These are phyloP conservation scores for Pilasporangium apinafurcum DNA, from an alignment of 352 stramenopile genomes.

Conservation along the genomic window DNA sequence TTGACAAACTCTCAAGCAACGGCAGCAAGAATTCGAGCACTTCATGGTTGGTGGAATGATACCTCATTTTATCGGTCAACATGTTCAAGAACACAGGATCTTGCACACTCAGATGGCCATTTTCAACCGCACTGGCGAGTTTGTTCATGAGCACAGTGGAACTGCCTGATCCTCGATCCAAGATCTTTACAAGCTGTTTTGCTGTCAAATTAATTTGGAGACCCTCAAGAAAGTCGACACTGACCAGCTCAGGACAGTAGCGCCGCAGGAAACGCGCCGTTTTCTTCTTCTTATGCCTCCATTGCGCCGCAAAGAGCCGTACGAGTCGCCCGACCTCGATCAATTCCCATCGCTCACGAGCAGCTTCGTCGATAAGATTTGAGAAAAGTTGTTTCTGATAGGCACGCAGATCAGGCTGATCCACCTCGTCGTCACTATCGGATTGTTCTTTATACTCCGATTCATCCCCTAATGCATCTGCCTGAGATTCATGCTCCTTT, in stretches of 20 bases:
- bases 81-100: constrained; percentile 29
- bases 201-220: constrained; percentile 46
- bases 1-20: constrained; percentile 69
- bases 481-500: constrained; percentile 8
- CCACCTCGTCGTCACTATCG: constrained; percentile 15
- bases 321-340: constrained; percentile 74
- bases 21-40: constrained; percentile 59
- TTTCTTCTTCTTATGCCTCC: constrained; percentile 39
- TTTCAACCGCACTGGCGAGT: constrained; percentile 62
- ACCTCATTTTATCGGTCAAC: constrained; percentile 20
- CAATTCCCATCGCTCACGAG: constrained; percentile 68
- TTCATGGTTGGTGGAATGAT: constrained; percentile 41
- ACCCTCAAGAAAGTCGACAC: constrained; percentile 81
- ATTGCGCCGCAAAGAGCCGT: constrained; percentile 66
- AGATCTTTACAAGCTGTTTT: constrained; percentile 59
- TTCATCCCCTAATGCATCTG: constrained; percentile 1
- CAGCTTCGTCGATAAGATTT: constrained; percentile 68
- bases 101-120: constrained; percentile 46
- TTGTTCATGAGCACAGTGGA: constrained; percentile 66
- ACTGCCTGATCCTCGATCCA: constrained; percentile 59
- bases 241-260: constrained; percentile 75
- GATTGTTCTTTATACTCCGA: neutral
- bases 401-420: constrained; percentile 4
- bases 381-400: constrained; percentile 43
- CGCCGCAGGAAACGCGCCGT: constrained; percentile 55